phyloP scores from a whole-genome alignment of 768 basidiomycete species.

The Infundibulicybe gibba region DNA sequence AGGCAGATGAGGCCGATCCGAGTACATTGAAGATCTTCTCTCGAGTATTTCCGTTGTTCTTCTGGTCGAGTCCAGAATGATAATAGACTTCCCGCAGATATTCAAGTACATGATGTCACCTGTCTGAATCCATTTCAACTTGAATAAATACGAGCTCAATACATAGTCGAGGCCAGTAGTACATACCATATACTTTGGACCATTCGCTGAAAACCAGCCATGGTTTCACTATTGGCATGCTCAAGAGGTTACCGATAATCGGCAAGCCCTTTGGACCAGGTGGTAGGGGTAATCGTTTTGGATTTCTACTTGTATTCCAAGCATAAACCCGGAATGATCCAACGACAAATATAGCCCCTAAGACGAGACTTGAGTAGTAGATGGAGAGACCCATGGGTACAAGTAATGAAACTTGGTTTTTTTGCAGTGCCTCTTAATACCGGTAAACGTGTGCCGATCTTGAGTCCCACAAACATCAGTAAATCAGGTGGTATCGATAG shows the following conservation, averaged over 20 bases:
- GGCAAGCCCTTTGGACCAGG: background rate
- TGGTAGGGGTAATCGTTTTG: background rate
- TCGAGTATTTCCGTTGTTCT: background rate
- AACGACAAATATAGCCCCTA: no score
- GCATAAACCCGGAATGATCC: no score
- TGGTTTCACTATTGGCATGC: background rate
- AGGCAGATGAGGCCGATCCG: background rate
- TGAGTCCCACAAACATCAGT: no score
- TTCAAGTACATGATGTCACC: background rate
- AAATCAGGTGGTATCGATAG: no score
- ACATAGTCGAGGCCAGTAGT: no score
- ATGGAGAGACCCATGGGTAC: no score
- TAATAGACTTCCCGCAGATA: background rate
- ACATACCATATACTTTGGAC: background rate
- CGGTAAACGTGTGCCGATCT: no score
- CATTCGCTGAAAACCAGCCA: background rate
- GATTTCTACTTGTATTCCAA: background rate
- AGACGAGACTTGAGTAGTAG: no score
- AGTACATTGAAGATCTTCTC: background rate
- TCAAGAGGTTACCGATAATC: background rate
- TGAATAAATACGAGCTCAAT: background rate
- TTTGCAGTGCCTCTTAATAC: no score
- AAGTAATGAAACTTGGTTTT: no score
- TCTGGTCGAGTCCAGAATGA: background rate
- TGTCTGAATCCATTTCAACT: background rate